Percentiles rank a stretch among this genome's conserved stretches.
Conservation (phyloP, 768 basidiomycete species). For the Pleurotus tuoliensis region DNA sequence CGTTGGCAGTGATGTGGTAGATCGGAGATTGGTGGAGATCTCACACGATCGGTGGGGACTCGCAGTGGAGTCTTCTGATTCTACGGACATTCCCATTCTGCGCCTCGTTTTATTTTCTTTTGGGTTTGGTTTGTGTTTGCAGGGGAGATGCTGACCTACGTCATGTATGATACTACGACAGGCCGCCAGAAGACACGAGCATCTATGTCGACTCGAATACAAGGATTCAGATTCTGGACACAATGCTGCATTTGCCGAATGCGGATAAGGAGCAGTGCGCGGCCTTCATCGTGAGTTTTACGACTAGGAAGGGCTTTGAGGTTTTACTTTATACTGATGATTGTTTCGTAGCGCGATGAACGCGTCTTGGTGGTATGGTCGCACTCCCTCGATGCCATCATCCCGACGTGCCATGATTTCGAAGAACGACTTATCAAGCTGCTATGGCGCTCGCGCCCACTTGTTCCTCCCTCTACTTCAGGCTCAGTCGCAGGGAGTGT, state of each 20-base stretch:
- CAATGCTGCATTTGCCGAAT: conserved; percentile 69
- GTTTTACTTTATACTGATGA: background rate
- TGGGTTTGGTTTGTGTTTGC: background rate
- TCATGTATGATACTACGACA: conserved; percentile 29
- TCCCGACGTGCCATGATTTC: conserved; percentile 69
- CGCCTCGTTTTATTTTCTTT: too few species aligned
- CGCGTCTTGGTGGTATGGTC: conserved; percentile 84
- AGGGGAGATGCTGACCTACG: background rate
- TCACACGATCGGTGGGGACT: too few species aligned
- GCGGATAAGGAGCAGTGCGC: conserved; percentile 87
- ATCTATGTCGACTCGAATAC: conserved; percentile 79
- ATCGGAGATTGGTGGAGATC: too few species aligned
- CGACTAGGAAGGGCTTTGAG: background rate
- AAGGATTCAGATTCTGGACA: conserved; percentile 81
- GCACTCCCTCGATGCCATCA: conserved; percentile 73
- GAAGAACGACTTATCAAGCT: conserved; percentile 77
- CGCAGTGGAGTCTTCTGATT: too few species aligned
- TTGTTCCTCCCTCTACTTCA: conserved; percentile 26
- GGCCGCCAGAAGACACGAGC: conserved; percentile 49
- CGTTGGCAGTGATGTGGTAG: too few species aligned
- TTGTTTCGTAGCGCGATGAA: conserved; percentile 62
- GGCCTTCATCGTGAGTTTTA: conserved; percentile 71
- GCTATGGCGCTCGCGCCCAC: conserved; percentile 59
- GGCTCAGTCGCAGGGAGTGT: conserved; percentile 16
- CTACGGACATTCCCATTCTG: too few species aligned